Evolutionary conservation across 139 green algal species (phyloP), one percentile per base, ranked within the genome.

Genomic region (Spirogloea muscicola): DNA sequence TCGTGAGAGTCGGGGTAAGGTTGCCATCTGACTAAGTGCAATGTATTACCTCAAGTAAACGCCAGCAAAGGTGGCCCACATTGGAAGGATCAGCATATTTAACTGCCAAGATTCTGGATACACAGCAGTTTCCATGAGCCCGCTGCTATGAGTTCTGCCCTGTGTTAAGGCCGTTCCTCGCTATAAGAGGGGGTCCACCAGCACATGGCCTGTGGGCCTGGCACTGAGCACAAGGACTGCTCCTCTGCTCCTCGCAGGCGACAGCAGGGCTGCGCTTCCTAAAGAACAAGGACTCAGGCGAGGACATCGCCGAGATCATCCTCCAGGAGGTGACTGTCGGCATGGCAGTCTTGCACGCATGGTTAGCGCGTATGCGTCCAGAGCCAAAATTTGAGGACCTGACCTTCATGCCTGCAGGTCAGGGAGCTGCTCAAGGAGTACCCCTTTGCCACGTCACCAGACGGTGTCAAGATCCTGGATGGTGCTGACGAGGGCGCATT

Each of bases 211-310:
- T n/a, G n/a, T n/a, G n/a, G n/a, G n/a, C n/a, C n/a, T 29, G 49
- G 48, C 27, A 18, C 48, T 33, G n/a, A n/a, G 48, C 48, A 25
- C 48, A 58, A 25, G 25, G 48, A 33, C n/a, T n/a, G n/a, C n/a
- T n/a, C n/a, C n/a, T 18, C 0, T n/a, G n/a, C 3, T 58, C n/a
- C 25, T 67, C 97, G 27, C 92, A 92, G 27, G 94, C 94, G 2
- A 99, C 94, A 6, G 94, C 94, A 6, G 94, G 94, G 0, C 85
- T 99, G 60, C 83, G 94, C 3, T 79, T 99, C 55, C 86, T 99
- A 68, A n/a, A n/a, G n/a, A n/a, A 68, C 86, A 87, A 2, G 92
- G 87, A 34, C n/a, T n/a, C n/a, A n/a, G n/a, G n/a, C n/a, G n/a
- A n/a, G n/a, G 82, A 83, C 59, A 87, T 95, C 63, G 89, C 94